Conservation (phyloP, 2,329 filamentous ascomycete species). For the Fusarium circinatum region DNA sequence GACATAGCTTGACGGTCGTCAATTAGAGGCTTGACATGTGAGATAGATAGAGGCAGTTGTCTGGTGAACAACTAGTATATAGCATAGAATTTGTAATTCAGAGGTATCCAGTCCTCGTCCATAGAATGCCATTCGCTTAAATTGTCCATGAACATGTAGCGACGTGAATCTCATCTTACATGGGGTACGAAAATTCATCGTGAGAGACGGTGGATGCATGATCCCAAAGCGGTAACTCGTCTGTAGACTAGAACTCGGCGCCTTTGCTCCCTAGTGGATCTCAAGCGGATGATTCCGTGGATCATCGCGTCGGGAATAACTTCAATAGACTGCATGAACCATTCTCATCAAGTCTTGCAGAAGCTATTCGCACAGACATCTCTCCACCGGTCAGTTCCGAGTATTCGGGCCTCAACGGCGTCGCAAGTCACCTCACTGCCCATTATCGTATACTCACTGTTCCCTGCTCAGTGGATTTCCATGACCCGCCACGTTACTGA, state of each 20-base stretch:
- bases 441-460: rapidly evolving
- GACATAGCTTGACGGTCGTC: neutral
- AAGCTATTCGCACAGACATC: rapidly evolving
- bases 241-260: neutral
- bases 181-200: neutral
- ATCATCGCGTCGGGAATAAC: neutral
- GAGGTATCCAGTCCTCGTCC: neutral
- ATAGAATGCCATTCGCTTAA: neutral
- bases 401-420: rapidly evolving
- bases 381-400: neutral
- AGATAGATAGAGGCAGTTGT: neutral
- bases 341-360: rapidly evolving
- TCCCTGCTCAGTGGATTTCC: neutral
- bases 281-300: neutral
- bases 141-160: neutral
- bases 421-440: rapidly evolving
- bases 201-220: rapidly evolving
- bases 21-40: rapidly evolving
- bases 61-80: neutral
- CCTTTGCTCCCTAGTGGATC: neutral
- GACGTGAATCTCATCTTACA: rapidly evolving
- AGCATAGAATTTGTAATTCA: neutral
- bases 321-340: neutral
- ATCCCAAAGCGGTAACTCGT: neutral
- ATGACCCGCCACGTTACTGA: neutral